Evolutionary conservation across 176 grass and related monocot species (phyloP).

Genomic region (Panicum miliaceum): DNA sequence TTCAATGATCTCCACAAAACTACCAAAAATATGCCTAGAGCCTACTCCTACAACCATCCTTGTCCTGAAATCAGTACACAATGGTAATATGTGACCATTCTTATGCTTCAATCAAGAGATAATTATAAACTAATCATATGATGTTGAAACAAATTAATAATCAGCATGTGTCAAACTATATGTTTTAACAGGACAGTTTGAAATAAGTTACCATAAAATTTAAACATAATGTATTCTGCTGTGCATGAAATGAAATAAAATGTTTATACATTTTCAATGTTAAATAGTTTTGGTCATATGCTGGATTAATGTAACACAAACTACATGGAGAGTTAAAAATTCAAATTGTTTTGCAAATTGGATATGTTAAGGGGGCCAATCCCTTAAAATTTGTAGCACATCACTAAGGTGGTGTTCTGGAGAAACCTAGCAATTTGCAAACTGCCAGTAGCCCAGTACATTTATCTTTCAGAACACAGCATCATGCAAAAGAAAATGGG

Average conservation of each 20-base stretch:
- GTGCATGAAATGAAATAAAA: slow-evolving; percentile 7
- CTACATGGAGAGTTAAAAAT: not conserved
- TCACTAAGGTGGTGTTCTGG: not conserved
- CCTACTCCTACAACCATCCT: slow-evolving; percentile 95
- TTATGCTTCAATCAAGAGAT: slow-evolving; percentile 8
- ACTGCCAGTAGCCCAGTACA: not conserved
- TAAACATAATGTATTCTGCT: slow-evolving; percentile 4
- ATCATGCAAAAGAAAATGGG: slow-evolving; percentile 31
- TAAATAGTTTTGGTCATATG: not conserved
- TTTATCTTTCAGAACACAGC: slow-evolving; percentile 4
- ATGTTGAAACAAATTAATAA: not conserved
- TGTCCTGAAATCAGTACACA: slow-evolving; percentile 54
- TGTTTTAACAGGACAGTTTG: not conserved
- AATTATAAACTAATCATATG: not conserved
- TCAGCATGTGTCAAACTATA: slow-evolving; percentile 1
- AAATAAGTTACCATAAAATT: slow-evolving; percentile 19
- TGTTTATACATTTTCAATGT: slow-evolving; percentile 27
- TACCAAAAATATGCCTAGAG: slow-evolving; percentile 69
- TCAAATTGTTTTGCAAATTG: not conserved
- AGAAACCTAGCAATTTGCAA: slow-evolving; percentile 8
- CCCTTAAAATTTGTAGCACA: slow-evolving; percentile 9
- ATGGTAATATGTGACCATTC: slow-evolving; percentile 25
- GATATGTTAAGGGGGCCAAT: not conserved
- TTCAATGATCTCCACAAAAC: slow-evolving; percentile 66
- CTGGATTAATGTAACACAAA: not conserved